phyloP scores from a whole-genome alignment of 1,284 basidiomycete species.

The Polyporus tsugae region DNA sequence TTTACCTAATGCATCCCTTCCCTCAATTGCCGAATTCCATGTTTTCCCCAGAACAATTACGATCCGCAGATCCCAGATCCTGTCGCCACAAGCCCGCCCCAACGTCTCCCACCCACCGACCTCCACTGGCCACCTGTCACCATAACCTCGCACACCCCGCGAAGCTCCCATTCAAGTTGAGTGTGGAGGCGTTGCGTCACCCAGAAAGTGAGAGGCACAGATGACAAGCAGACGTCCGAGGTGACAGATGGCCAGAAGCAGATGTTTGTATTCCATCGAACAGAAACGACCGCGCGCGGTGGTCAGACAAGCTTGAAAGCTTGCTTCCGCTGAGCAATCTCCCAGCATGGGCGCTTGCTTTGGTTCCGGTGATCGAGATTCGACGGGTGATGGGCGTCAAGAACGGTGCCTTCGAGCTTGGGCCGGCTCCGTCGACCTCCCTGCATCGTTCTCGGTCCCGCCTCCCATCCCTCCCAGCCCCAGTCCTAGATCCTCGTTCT shows the following conservation, averaged over 20 bases:
- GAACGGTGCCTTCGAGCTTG: no score
- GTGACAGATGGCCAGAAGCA: not conserved
- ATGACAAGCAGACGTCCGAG: not conserved
- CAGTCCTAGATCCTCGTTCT: no score
- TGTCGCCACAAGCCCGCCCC: not conserved
- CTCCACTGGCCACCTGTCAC: not conserved
- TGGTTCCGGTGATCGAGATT: not conserved
- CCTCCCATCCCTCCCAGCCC: no score
- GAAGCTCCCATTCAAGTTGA: not conserved
- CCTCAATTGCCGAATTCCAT: not conserved
- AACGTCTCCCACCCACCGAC: not conserved
- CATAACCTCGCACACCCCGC: not conserved
- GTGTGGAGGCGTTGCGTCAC: not conserved
- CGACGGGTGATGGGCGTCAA: no score
- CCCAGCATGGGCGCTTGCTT: not conserved
- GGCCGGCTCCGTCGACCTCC: no score
- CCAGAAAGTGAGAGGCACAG: not conserved
- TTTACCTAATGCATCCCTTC: slow-evolving; percentile 9
- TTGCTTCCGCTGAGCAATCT: not conserved
- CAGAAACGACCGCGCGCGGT: not conserved
- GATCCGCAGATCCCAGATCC: not conserved
- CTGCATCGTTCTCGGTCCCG: no score
- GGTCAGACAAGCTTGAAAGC: not conserved
- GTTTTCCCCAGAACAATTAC: not conserved
- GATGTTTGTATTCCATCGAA: not conserved